Evolutionary conservation across 129 eudicot genomes (phyloP), one percentile per base, ranked within the genome.

Genomic region (Chrysanthemum lavandulifolium): DNA sequence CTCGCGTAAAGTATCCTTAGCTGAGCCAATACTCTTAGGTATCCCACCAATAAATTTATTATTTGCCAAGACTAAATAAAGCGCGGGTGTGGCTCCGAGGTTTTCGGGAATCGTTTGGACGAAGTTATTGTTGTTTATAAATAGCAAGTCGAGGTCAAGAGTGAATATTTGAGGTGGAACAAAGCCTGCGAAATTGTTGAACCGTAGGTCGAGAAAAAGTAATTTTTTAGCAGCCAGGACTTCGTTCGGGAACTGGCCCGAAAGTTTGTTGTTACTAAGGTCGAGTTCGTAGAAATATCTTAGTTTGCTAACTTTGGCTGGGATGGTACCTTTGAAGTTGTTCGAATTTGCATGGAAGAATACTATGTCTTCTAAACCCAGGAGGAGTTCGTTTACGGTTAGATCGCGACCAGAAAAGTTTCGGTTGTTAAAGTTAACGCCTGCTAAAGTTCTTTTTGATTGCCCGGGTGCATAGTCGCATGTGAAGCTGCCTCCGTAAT

Each of bases 271-370:
- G 76, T 82, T 85, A 43, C 84, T 82, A 51, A 85, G 70, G 45
- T 82, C 84, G 31, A 85, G 84, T 48, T 82, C 89, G 69, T 13
- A 73, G 8, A 85, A 27, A 47, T 48, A 82, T 2, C 11, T 68
- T 51, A 72, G 86, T 9, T 40, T 59, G 40, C 40, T 25, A 3
- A 79, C n/a, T 0, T 3, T 6, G 1, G 15, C 0, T 9, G 86
- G 84, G 36, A 85, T 60, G 7, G 68, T 5, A 31, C 89, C 89
- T 50, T 56, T 33, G 62, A 82, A 63, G 47, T 60, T 64, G 80
- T 85, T 85, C 73, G 89, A 82, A 74, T 85, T 85, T 50, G 82
- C 89, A 52, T 85, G 89, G 75, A 85, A 82, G 56, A 76, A 25
- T 1, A 80, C 81, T 13, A 87, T 18, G 68, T 87, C 92, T 0